Evolutionary conservation across 2,329 filamentous ascomycete species (phyloP), one percentile per base, ranked within the genome.

Genomic region (Hymenoscyphus linearis): DNA sequence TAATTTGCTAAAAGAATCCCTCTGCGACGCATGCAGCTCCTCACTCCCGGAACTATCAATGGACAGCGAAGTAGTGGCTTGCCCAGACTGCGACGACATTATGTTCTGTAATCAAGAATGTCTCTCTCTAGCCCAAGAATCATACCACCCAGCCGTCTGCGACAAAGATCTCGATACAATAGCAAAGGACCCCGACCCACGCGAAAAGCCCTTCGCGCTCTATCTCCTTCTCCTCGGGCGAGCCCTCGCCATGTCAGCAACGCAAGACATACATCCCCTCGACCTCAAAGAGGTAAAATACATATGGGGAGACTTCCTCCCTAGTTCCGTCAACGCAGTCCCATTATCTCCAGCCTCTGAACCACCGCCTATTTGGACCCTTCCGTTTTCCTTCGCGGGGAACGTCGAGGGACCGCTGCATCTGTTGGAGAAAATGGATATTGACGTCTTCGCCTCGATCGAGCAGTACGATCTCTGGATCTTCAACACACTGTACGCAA

Each of bases 401-500:
- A 92, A 90, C 67, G 84, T 95, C 63, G 82, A 89, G 60, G 83
- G 83, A 2, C 90, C 90, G 0, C 80, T 93, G 5, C 88, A 93
- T 70, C 80, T 93, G 35, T 81, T 95, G 16, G 89, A 93, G 73
- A 91, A 91, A 75, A 91, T 95, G 87, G 89, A 92, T 67, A 79
- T 93, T 60, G 87, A 93, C 71, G 86, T 92, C 58, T 93, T 88
- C 72, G 79, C 78, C 14, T 76, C 76, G 0, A 74, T 86, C 3
- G 75, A 76, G 9, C 75, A 78, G 26, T 87, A 89, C 72, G 89
- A 93, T 68, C 76, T 89, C 6, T 95, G 90, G 90, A 82, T 97
- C 16, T 83, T 96, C 71, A 96, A 98, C 75, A 96, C 92, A 0
- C 81, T 97, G 4, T 96, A 93, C 74, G 86, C 90, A 66, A 98